Base-by-base conservation (phyloP, 164 flowering plant species). In the Liquidambar formosana region DNA sequence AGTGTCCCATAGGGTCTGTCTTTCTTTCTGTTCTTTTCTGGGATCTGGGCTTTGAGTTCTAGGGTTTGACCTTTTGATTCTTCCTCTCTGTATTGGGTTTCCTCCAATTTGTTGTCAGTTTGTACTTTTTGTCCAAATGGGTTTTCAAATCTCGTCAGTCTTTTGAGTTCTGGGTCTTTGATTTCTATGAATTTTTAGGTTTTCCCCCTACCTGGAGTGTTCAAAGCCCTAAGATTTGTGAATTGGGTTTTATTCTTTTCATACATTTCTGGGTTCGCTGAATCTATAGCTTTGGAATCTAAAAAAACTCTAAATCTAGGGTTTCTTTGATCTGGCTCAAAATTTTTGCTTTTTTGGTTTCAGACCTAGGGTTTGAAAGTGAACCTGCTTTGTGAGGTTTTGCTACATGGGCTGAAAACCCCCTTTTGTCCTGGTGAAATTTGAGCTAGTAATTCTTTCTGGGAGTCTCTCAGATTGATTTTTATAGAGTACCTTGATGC, bases 401-500 rank as follows among this genome's bases (percentile, higher is more conserved):
- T 57, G 56, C 46, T 68, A 8, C 69, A 80, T 77, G 82, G 82
- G 79, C 66, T 78, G 46, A 61, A 69, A n/a, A n/a, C n/a, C n/a
- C n/a, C 41, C 68, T 73, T 70, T 41, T 18, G 6, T 52, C 56
- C 33, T 67, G 25, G 53, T 67, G 61, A 64, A 52, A 26, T 64
- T 58, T 52, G 52, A 63, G 71, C 57, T 63, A 44, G 60, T 48
- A 67, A 64, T 58, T 19, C 47, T 57, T 66, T 75, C 75, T 73
- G 63, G 67, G 64, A 56, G 33, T 64, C 25, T 70, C 13, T 51
- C 14, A 26, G 49, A 48, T 72, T 63, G 65, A 58, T 67, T 57
- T 67, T 14, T 33, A 12, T 21, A 74, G 72, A 61, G 65, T 67
- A 83, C 74, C 81, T 83, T 78, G 65, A 93, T 91, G 98, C 93